Base-by-base conservation (phyloP, 2,329 filamentous ascomycete genomes). In the Aspergillus neotritici region DNA sequence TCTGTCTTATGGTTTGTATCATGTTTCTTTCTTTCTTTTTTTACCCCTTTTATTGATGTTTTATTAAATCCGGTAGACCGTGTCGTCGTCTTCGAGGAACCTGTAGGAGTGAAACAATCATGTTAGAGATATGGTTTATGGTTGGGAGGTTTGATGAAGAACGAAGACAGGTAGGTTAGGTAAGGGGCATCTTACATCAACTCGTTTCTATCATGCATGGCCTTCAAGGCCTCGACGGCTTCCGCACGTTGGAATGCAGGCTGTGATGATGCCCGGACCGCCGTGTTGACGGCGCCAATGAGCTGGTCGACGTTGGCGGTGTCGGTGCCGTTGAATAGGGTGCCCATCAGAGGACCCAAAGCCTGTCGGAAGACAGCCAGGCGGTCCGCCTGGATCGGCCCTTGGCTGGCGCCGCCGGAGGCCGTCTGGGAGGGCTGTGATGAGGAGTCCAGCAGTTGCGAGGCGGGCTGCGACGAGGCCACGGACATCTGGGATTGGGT, bases 141-240 rank as follows among this genome's bases (percentile, higher is more conserved):
- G 31, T n/a, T 28, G 2, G 31, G n/a, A 34, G 10, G 42, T 29
- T 43, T 28, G 6, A 43, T 32, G 32, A n/a, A 34, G 15, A 10
- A n/a, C n/a, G n/a, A 11, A n/a, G 9, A 37, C 34, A 47, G 44
- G 33, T 9, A 21, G 11, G 3, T 37, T 37, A 36, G 41, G 12
- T 31, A 12, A 15, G n/a, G n/a, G n/a, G n/a, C n/a, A n/a, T 81
- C 86, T 79, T 73, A 91, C 90, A 98, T 98, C 61, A 98, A 83
- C 72, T 91, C 83, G 65, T 96, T 96, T 56, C 77, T 74, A 52
- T 86, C 82, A 57, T 87, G 84, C 80, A 98, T 83, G 62, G 78
- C 82, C 66, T 80, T 80, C 44, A 98, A 71, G 34, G 88, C 90
- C 64, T 83, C 79, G 45, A 84, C 71, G 0, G 86, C 87, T 67